Conservation (phyloP, 139 green algal genomes). For the Chlorella sorokiniana region DNA sequence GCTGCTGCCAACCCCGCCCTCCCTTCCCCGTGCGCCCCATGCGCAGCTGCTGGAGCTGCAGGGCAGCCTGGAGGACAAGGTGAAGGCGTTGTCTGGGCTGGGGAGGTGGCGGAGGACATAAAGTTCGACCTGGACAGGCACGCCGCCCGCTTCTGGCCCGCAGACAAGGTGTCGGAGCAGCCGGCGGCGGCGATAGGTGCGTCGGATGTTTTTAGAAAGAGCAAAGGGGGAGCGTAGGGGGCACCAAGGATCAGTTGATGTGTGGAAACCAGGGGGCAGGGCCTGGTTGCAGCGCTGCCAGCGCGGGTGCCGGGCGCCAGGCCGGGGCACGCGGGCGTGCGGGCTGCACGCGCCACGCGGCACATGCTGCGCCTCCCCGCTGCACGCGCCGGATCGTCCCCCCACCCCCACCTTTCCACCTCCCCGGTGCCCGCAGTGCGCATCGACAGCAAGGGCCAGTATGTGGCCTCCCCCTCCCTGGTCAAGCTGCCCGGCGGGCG, state of each 20-base stretch:
- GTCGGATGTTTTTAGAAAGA: background rate
- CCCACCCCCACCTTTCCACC: background rate
- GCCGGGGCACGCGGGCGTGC: no score
- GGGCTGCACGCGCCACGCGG: no score
- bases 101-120: constrained; percentile 1
- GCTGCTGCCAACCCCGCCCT: no score
- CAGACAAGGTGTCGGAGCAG: constrained; percentile 26
- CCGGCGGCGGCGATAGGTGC: constrained; percentile 19
- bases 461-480: constrained; percentile 26
- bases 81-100: background rate
- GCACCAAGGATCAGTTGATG: background rate
- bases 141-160: background rate
- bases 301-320: no score
- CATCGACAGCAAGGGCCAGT: constrained; percentile 26
- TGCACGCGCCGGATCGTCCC: no score
- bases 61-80: background rate
- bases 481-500: constrained; percentile 25
- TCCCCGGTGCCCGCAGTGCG: constrained; percentile 5
- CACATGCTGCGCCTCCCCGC: no score
- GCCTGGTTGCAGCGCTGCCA: no score
- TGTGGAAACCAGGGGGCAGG: no score
- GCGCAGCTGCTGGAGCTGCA: constrained; percentile 2
- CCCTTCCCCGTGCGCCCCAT: background rate
- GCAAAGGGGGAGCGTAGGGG: background rate
- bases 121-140: constrained; percentile 33